Percentiles rank a stretch among this genome's conserved stretches.
These are phyloP conservation scores for Teratosphaeria destructans DNA, from an alignment of 2,329 filamentous ascomycete species.

Conservation along the genomic window DNA sequence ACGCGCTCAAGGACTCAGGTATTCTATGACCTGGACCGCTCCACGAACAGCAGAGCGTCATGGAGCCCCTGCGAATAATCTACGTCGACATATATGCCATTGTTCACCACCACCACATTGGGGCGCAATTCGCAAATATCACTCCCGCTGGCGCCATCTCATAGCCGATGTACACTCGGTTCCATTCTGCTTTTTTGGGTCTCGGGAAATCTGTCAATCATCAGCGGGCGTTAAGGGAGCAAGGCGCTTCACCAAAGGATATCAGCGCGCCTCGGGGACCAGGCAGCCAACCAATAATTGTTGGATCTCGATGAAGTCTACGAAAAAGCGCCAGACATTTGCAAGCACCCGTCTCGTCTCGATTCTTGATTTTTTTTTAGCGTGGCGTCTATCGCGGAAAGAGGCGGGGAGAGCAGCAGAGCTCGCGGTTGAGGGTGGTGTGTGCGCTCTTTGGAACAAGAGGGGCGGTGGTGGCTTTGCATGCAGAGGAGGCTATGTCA, in stretches of 20 bases:
- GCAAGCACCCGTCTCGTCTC: not conserved
- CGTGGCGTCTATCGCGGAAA: not conserved
- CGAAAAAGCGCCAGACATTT: not conserved
- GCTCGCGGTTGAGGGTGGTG: not conserved
- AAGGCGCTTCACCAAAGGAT: not conserved
- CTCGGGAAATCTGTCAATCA: not conserved
- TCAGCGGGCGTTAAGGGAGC: not conserved
- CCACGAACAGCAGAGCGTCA: not conserved
- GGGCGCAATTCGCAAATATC: not conserved
- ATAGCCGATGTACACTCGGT: not conserved
- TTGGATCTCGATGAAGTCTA: not conserved
- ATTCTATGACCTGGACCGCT: constrained; percentile 49
- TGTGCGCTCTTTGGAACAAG: not conserved
- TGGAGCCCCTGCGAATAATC: not conserved
- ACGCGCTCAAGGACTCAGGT: constrained; percentile 93
- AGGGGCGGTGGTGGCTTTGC: not conserved
- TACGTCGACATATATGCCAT: not conserved
- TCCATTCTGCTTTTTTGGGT: not conserved
- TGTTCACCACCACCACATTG: not conserved
- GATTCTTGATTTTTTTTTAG: not conserved
- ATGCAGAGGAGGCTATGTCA: not conserved
- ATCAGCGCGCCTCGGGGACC: not conserved
- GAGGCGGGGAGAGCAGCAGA: not conserved
- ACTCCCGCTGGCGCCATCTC: not conserved
- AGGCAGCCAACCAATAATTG: not conserved